Base-by-base conservation (phyloP, 805 yeast genomes). In the Isabelozyma heimii region DNA sequence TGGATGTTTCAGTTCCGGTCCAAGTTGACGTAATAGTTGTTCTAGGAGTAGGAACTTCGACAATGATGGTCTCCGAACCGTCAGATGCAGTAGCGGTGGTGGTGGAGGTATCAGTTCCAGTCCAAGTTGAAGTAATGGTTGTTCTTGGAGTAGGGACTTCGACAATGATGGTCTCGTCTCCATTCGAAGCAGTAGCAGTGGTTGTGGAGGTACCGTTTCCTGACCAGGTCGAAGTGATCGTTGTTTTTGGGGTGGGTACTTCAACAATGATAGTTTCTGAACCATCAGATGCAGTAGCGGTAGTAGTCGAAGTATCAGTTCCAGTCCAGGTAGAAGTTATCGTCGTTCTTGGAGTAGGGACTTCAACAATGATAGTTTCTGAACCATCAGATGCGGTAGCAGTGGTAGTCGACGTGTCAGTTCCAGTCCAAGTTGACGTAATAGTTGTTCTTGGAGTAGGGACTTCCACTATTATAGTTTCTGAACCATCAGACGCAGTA, bases 91-190 rank as follows among this genome's bases (percentile, higher is more conserved):
- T n/a, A n/a, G n/a, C n/a, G n/a, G n/a, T n/a, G n/a, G n/a, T n/a
- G n/a, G n/a, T n/a, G n/a, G n/a, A n/a, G n/a, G n/a, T n/a, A n/a
- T n/a, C n/a, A n/a, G n/a, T n/a, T n/a, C n/a, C n/a, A n/a, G n/a
- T n/a, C n/a, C n/a, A n/a, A n/a, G n/a, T 27, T 7, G 30, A 27
- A 38, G 47, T 38, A 9, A 27, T 14, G 20, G 47, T 44, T 20
- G 20, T 17, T 15, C 37, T 9, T 27, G 38, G 42, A 17, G 37
- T 38, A 8, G 59, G 60, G 8, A 55, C 55, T 2, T 55, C 55
- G 8, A 57, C 43, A 9, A 53, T 40, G n/a, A 49, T 50, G 12
- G 54, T 47, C 12, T 33, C 51, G 8, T 48, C 47, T 0, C 26
- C 48, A 27, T 53, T 52, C 5, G n/a, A 41, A 20, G 43, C n/a